phyloP scores from a whole-genome alignment of 768 basidiomycete species.

The Amyloporia xantha region DNA sequence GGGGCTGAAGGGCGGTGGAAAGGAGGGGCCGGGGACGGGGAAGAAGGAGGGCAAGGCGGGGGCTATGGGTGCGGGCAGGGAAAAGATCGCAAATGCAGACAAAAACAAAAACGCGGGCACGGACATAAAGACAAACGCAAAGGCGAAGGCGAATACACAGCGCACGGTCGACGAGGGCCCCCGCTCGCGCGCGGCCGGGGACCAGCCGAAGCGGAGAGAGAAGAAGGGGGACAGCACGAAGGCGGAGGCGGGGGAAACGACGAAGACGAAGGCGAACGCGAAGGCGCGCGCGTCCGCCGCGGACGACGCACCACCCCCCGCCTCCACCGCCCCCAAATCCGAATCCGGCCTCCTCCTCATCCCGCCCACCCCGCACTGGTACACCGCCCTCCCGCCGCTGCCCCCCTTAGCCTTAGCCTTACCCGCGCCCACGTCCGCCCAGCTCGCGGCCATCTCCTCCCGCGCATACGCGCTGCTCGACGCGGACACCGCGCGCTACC shows the following conservation, averaged over 20 bases:
- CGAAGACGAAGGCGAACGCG: neutral
- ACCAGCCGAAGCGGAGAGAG: neutral
- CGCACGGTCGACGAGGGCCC: too few relatives aligned
- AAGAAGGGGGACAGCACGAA: neutral
- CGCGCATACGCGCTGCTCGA: slow-evolving; percentile 45
- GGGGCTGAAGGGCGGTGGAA: neutral
- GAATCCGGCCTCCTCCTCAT: neutral
- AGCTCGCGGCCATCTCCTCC: slow-evolving; percentile 37
- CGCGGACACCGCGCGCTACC: slow-evolving; percentile 37
- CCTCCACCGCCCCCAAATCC: neutral
- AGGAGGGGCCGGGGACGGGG: neutral
- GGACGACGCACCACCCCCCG: neutral
- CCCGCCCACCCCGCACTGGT: slow-evolving; percentile 44
- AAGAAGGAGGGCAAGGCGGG: neutral
- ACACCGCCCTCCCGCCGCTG: slow-evolving; percentile 39
- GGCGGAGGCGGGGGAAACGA: neutral
- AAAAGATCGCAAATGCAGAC: too few relatives aligned
- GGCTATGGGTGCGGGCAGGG: neutral
- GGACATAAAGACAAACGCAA: neutral
- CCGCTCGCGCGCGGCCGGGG: too few relatives aligned
- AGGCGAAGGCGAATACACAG: neutral
- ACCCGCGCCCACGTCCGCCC: slow-evolving; percentile 33
- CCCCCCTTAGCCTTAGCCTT: slow-evolving; percentile 18
- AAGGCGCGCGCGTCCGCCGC: neutral
- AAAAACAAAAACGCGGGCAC: neutral